Percentiles rank a stretch among this genome's conserved stretches.
Conservation (phyloP, 345 rosid species). For the Trapa bicornis region DNA sequence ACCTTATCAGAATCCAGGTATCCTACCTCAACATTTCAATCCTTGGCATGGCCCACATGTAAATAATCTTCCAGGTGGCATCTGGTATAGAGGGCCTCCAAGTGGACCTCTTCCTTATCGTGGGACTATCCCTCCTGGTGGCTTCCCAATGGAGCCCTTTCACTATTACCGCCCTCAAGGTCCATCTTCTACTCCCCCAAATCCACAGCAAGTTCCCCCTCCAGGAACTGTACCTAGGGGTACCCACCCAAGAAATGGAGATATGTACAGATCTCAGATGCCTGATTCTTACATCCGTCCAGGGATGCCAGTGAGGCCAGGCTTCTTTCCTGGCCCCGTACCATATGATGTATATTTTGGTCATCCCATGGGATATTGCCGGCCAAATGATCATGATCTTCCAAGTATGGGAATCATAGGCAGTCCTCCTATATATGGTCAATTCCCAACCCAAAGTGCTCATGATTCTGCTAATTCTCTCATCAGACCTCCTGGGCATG, state of each 20-base stretch:
- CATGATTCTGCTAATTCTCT: constrained; percentile 36
- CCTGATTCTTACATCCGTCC: constrained; percentile 63
- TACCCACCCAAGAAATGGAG: constrained; percentile 51
- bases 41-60: constrained; percentile 74
- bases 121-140: constrained; percentile 61
- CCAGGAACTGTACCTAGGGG: constrained; percentile 65
- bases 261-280: constrained; percentile 67
- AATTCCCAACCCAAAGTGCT: constrained; percentile 25
- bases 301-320: constrained; percentile 79
- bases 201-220: constrained; percentile 43
- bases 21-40: constrained; percentile 56
- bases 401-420: constrained; percentile 60
- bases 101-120: constrained; percentile 65
- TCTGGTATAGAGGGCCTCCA: constrained; percentile 85
- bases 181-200: constrained; percentile 36
- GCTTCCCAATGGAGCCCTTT: constrained; percentile 76
- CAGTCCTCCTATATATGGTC: constrained; percentile 26
- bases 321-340: constrained; percentile 68
- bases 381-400: constrained; percentile 56
- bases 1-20: constrained; percentile 39
- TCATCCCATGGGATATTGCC: constrained; percentile 69
- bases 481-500: constrained; percentile 46
- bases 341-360: constrained; percentile 67
- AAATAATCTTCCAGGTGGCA: constrained; percentile 72
- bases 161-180: constrained; percentile 65